A percentile compares a stretch with the other conserved stretches of the same genome.
Evolutionary conservation across 1,139 yeast species (phyloP).

Genomic region (Magnusiomyces ingens): DNA sequence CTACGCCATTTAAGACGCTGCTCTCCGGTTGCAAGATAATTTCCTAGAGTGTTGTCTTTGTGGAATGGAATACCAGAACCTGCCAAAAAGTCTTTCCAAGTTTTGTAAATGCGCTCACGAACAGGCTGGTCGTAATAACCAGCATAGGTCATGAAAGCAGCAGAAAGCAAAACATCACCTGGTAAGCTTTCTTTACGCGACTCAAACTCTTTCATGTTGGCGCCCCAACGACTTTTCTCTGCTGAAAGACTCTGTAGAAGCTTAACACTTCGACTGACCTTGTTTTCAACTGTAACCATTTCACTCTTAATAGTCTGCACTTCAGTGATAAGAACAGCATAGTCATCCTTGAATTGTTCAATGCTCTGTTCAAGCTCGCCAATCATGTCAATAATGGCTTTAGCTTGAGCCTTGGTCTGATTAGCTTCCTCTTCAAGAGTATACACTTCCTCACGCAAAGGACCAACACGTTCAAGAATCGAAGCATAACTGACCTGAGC

Average conservation of each 20-base stretch:
- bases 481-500: slow-evolving; percentile 74
- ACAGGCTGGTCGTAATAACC: slow-evolving; percentile 54
- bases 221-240: slow-evolving; percentile 76
- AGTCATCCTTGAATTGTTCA: slow-evolving; percentile 57
- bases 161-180: slow-evolving; percentile 60
- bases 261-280: slow-evolving; percentile 55
- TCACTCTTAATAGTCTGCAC: slow-evolving; percentile 69
- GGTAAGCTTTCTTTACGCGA: slow-evolving; percentile 42
- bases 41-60: slow-evolving; percentile 30
- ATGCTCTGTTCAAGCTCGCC: slow-evolving; percentile 64
- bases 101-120: slow-evolving; percentile 37
- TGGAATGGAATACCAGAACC: slow-evolving; percentile 41
- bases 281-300: slow-evolving; percentile 55
- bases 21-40: slow-evolving; percentile 38
- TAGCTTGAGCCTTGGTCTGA: slow-evolving; percentile 53
- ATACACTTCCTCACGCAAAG: slow-evolving; percentile 61
- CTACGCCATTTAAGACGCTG: slow-evolving; percentile 48
- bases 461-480: slow-evolving; percentile 66
- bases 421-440: slow-evolving; percentile 53
- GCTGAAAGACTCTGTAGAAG: slow-evolving; percentile 57
- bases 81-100: slow-evolving; percentile 41
- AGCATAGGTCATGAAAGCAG: slow-evolving; percentile 56
- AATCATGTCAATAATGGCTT: slow-evolving; percentile 78
- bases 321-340: slow-evolving; percentile 69
- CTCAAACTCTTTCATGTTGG: slow-evolving; percentile 47